phyloP scores from a whole-genome alignment of 2,329 filamentous ascomycete genomes.

The Sordariomycetes sp. region DNA sequence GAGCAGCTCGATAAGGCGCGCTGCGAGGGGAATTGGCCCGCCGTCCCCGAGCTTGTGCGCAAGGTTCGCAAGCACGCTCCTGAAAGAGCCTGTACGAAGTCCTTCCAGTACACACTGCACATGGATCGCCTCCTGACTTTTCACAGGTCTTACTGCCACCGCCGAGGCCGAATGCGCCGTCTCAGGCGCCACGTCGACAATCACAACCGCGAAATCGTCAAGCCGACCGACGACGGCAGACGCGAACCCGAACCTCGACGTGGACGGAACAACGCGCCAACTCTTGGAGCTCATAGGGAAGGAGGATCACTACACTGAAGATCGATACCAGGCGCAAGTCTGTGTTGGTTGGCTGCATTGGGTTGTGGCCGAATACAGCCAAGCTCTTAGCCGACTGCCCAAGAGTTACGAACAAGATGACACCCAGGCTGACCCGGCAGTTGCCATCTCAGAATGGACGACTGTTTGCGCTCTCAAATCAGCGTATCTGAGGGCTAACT shows the following conservation, averaged over 20 bases:
- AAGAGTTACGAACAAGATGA: slow-evolving; percentile 49
- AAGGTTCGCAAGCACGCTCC: slow-evolving; percentile 94
- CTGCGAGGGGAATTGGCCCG: slow-evolving; percentile 79
- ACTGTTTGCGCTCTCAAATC: slow-evolving; percentile 73
- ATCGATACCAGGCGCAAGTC: slow-evolving; percentile 69
- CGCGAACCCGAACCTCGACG: no score
- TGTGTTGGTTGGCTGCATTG: slow-evolving; percentile 83
- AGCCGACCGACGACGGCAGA: slow-evolving; percentile 30
- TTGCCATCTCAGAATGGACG: slow-evolving; percentile 62
- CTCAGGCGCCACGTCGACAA: slow-evolving; percentile 32
- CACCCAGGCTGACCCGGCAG: slow-evolving; percentile 39
- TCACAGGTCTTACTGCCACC: slow-evolving; percentile 56
- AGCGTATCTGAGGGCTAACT: slow-evolving; percentile 66
- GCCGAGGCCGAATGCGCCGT: slow-evolving; percentile 62
- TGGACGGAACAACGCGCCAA: no score
- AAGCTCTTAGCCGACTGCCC: slow-evolving; percentile 54
- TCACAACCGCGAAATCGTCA: not conserved
- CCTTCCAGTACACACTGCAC: slow-evolving; percentile 1
- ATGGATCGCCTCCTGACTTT: not conserved
- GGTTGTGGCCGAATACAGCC: slow-evolving; percentile 58
- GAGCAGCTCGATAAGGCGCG: slow-evolving; percentile 75
- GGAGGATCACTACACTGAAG: slow-evolving; percentile 43
- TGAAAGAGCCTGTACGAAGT: slow-evolving; percentile 64
- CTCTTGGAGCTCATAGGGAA: slow-evolving; percentile 49
- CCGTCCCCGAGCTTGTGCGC: slow-evolving; percentile 78